A percentile compares a stretch with the other conserved stretches of the same genome.
Conservation (phyloP, 805 yeast species). For the Maudiozyma serrabonitensis region DNA sequence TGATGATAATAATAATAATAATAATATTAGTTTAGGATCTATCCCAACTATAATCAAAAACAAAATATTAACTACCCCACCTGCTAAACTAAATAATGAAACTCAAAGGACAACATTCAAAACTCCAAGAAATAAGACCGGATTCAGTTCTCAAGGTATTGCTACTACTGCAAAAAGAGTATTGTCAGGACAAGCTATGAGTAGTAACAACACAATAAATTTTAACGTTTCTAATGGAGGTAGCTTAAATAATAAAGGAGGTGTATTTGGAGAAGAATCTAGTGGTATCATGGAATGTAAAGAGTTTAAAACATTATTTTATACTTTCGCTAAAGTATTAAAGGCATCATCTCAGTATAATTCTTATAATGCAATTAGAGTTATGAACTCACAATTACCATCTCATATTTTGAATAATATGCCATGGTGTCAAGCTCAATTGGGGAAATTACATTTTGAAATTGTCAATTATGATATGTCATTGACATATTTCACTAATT, state of each 20-base stretch:
- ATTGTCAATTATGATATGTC: conserved; percentile 76
- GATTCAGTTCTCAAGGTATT: neutral
- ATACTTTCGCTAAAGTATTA: conserved; percentile 13
- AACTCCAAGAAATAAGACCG: conserved; percentile 13
- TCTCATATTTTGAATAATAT: conserved; percentile 47
- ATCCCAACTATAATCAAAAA: conserved; percentile 3
- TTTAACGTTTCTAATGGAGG: neutral
- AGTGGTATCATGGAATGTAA: neutral
- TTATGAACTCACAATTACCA: conserved; percentile 49
- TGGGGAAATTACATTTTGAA: conserved; percentile 80
- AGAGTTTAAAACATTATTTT: conserved; percentile 6
- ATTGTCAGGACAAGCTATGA: neutral
- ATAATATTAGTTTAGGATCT: neutral
- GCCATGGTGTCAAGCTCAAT: conserved; percentile 76
- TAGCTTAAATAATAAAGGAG: neutral
- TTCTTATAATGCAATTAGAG: conserved; percentile 68
- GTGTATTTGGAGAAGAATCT: too few relatives aligned
- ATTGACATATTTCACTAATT: conserved; percentile 47
- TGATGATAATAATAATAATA: neutral
- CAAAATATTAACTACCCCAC: conserved; percentile 20
- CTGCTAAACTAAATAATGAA: conserved; percentile 18
- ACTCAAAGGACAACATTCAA: conserved; percentile 11
- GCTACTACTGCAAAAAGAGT: conserved; percentile 4
- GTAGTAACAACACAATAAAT: neutral
- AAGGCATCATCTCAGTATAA: conserved; percentile 41